A percentile compares a stretch with the other conserved stretches of the same genome.
These are phyloP conservation scores for Canavalia ensiformis DNA, from an alignment of 306 rosid genomes.

Conservation along the genomic window DNA sequence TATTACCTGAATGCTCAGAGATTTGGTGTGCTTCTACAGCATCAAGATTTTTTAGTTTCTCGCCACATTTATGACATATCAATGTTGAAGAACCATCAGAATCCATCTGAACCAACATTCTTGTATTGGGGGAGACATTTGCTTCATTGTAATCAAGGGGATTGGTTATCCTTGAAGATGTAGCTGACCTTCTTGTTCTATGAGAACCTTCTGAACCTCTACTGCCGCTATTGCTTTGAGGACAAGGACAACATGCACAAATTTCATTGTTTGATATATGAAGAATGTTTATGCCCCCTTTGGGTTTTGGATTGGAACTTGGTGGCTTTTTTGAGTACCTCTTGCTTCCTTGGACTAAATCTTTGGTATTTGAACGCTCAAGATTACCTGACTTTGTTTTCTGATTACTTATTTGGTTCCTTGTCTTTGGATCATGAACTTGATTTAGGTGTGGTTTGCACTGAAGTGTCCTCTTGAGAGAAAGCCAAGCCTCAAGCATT, in stretches of 20 bases:
- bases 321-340: conserved; percentile 47
- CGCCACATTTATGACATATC: conserved; percentile 57
- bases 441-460: conserved; percentile 58
- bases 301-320: conserved; percentile 38
- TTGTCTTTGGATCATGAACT: conserved; percentile 60
- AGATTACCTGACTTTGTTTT: conserved; percentile 38
- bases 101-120: conserved; percentile 42
- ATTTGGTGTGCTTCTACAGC: conserved; percentile 56
- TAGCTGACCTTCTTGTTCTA: conserved; percentile 23
- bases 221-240: conserved; percentile 17
- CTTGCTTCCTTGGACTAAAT: conserved; percentile 52
- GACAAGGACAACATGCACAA: conserved; percentile 40
- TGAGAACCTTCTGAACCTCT: conserved; percentile 36
- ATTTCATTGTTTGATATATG: conserved; percentile 29
- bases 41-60: conserved; percentile 43
- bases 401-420: conserved; percentile 23
- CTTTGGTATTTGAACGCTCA: conserved; percentile 44
- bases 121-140: conserved; percentile 30
- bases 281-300: conserved; percentile 36
- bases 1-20: conserved; percentile 62
- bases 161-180: conserved; percentile 31
- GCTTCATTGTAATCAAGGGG: conserved; percentile 41
- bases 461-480: conserved; percentile 57
- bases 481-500: conserved; percentile 56
- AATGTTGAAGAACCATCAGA: conserved; percentile 27